Percentiles rank a stretch among this genome's conserved stretches.
phyloP scores from a whole-genome alignment of 192 early-diverging fungal genomes.

The Diversispora eburnea region DNA sequence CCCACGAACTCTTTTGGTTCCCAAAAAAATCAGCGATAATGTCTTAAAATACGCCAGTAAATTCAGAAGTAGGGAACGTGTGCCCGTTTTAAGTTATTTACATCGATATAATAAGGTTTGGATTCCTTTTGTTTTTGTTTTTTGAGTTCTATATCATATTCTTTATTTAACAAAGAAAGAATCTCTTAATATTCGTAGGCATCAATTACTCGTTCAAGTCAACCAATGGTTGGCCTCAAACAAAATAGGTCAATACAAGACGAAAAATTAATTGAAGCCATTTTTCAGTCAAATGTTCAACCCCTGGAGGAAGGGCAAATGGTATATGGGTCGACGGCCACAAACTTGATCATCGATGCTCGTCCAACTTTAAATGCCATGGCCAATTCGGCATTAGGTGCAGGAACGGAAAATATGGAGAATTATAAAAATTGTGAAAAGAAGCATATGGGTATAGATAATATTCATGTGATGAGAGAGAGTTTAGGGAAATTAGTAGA shows the following conservation, averaged over 20 bases:
- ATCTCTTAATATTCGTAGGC: slow-evolving; percentile 40
- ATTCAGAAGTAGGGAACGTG: slow-evolving; percentile 71
- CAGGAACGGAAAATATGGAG: slow-evolving; percentile 92
- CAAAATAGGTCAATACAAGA: slow-evolving; percentile 95
- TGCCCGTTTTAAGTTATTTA: slow-evolving; percentile 87
- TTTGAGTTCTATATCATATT: neutral
- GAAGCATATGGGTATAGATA: slow-evolving; percentile 89
- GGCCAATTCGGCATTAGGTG: slow-evolving; percentile 86
- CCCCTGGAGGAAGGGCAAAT: slow-evolving; percentile 37
- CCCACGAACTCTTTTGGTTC: slow-evolving; percentile 77
- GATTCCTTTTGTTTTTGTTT: neutral
- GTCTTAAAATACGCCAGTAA: slow-evolving; percentile 82
- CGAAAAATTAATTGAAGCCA: slow-evolving; percentile 92
- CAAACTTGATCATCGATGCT: slow-evolving; percentile 92
- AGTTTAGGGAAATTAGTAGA: slow-evolving; percentile 79
- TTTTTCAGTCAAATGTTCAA: slow-evolving; percentile 65
- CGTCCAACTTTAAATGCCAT: slow-evolving; percentile 93
- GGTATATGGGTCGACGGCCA: slow-evolving; percentile 51
- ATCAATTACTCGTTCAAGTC: slow-evolving; percentile 88
- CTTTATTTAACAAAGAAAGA: slow-evolving; percentile 4
- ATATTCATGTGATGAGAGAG: slow-evolving; percentile 97
- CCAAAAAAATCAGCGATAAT: slow-evolving; percentile 83
- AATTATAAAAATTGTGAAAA: slow-evolving; percentile 88
- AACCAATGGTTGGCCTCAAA: slow-evolving; percentile 95
- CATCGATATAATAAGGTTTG: slow-evolving; percentile 75